Conservation (phyloP, 2,329 filamentous ascomycete genomes). For the Diaporthe helianthi region DNA sequence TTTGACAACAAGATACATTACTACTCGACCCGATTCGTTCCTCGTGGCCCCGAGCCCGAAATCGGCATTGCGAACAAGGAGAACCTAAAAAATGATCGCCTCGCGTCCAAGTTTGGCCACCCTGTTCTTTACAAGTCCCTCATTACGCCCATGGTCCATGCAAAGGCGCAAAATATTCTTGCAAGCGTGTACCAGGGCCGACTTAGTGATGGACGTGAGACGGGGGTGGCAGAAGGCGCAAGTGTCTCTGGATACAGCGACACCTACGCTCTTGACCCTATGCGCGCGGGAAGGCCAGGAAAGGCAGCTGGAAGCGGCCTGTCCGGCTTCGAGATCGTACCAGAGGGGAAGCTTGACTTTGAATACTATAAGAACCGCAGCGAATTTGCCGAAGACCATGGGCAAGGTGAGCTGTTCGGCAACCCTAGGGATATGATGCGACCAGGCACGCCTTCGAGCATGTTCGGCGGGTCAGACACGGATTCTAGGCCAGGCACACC, state of each 20-base stretch:
- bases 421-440: slow-evolving; percentile 64
- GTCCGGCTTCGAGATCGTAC: slow-evolving; percentile 88
- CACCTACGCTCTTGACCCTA: slow-evolving; percentile 79
- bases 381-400: slow-evolving; percentile 86
- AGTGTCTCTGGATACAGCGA: slow-evolving; percentile 80
- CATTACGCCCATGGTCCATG: slow-evolving; percentile 94
- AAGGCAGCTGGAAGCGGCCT: slow-evolving; percentile 46
- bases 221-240: slow-evolving; percentile 60
- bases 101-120: slow-evolving; percentile 84
- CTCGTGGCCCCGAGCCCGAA: slow-evolving; percentile 51
- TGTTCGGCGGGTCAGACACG: slow-evolving; percentile 49
- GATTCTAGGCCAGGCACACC: slow-evolving; percentile 61
- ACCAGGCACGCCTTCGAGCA: slow-evolving; percentile 66
- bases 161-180: slow-evolving; percentile 85
- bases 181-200: slow-evolving; percentile 87
- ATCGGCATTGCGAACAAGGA: slow-evolving; percentile 56
- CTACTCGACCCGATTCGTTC: slow-evolving; percentile 71
- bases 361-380: slow-evolving; percentile 89
- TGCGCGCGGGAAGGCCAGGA: slow-evolving; percentile 69
- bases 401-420: slow-evolving; percentile 76
- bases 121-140: slow-evolving; percentile 88
- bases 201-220: slow-evolving; percentile 70
- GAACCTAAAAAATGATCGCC: slow-evolving; percentile 68
- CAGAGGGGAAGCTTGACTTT: slow-evolving; percentile 86
- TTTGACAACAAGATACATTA: slow-evolving; percentile 86